Conservation (phyloP, 179 eudicot genomes). For the Vitellaria paradoxa region DNA sequence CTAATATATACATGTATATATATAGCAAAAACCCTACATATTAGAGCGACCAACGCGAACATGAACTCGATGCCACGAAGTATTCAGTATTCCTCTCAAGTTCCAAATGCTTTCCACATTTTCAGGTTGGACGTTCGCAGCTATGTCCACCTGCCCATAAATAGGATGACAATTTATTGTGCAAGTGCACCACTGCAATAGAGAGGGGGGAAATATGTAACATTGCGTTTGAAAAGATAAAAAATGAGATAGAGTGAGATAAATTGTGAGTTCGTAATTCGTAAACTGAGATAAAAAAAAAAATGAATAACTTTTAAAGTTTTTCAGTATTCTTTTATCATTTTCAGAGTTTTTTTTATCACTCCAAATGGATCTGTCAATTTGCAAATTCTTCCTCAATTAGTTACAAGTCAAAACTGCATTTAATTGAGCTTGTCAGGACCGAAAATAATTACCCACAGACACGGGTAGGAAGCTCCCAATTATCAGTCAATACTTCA, state of each 20-base stretch:
- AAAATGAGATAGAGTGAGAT: too few relatives aligned
- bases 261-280: too few relatives aligned
- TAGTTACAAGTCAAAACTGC: too few relatives aligned
- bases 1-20: neutral
- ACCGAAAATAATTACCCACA: neutral
- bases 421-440: neutral
- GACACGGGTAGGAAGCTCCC: neutral
- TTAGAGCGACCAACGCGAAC: conserved; percentile 65
- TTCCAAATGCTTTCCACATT: conserved; percentile 70
- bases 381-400: too few relatives aligned
- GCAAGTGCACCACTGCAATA: neutral
- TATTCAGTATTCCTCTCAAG: conserved; percentile 79
- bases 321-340: too few relatives aligned
- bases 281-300: too few relatives aligned
- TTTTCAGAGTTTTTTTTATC: too few relatives aligned
- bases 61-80: conserved; percentile 81
- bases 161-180: neutral
- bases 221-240: neutral
- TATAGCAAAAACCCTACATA: conserved; percentile 22
- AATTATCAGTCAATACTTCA: too few relatives aligned
- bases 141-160: conserved; percentile 55
- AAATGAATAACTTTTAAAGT: too few relatives aligned
- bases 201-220: neutral
- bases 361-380: too few relatives aligned
- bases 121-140: conserved; percentile 80